phyloP scores from a whole-genome alignment of 2,329 filamentous ascomycete species.

The Cladophialophora exuberans region DNA sequence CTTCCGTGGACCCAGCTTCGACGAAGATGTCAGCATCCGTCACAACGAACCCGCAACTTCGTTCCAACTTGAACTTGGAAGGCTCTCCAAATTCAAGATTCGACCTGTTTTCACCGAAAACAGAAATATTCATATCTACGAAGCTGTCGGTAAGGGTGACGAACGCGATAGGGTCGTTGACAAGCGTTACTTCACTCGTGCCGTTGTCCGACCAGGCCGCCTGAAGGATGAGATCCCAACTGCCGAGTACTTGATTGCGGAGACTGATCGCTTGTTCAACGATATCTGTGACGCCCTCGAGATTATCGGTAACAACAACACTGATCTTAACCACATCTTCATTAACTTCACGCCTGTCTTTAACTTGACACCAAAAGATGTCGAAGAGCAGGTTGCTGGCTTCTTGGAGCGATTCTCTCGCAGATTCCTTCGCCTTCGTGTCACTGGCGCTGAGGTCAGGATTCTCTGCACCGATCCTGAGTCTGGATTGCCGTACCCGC shows the following conservation, averaged over 20 bases:
- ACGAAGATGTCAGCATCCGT: slow-evolving; percentile 93
- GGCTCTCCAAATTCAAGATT: slow-evolving; percentile 95
- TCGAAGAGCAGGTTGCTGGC: slow-evolving; percentile 88
- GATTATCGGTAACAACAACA: slow-evolving; percentile 99
- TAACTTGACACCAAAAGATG: slow-evolving; percentile 84
- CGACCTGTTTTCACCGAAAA: slow-evolving; percentile 99
- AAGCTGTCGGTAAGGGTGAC: slow-evolving; percentile 90
- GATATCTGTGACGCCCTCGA: slow-evolving; percentile 97
- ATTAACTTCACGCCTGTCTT: slow-evolving; percentile 99
- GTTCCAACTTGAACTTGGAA: slow-evolving; percentile 96
- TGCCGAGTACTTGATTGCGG: slow-evolving; percentile 96
- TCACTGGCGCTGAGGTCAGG: slow-evolving; percentile 95
- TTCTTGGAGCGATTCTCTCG: slow-evolving; percentile 97
- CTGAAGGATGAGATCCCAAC: slow-evolving; percentile 97
- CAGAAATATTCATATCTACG: slow-evolving; percentile 98
- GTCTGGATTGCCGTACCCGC: slow-evolving; percentile 83
- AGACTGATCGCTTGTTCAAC: slow-evolving; percentile 94
- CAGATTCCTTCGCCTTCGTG: slow-evolving; percentile 92
- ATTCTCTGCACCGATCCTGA: slow-evolving; percentile 93
- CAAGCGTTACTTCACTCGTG: slow-evolving; percentile 97
- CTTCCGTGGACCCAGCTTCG: slow-evolving; percentile 88
- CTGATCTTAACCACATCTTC: slow-evolving; percentile 99
- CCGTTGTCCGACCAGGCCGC: slow-evolving; percentile 89
- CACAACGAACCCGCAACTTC: slow-evolving; percentile 95
- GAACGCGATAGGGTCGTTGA: slow-evolving; percentile 72